These are phyloP conservation scores for Pythium volutum DNA, from an alignment of 352 stramenopile species.

Conservation along the genomic window DNA sequence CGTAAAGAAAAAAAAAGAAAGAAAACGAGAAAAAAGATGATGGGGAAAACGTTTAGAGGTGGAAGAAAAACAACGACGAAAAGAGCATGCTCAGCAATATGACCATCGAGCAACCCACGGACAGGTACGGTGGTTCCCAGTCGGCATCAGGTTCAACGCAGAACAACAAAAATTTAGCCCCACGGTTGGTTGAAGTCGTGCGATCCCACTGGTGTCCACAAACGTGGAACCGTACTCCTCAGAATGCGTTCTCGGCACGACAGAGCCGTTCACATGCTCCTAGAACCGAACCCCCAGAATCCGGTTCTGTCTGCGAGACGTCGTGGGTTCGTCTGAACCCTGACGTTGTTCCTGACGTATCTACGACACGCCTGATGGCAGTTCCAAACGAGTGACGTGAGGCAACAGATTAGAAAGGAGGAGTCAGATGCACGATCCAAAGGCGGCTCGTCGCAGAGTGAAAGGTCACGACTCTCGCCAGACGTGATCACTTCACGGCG, in stretches of 20 bases:
- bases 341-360: background rate
- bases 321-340: background rate
- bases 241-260: background rate
- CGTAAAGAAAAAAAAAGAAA: slow-evolving; percentile 22
- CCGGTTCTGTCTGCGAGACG: too few species aligned
- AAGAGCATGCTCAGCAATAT: too few species aligned
- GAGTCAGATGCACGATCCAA: background rate
- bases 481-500: background rate
- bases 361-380: background rate
- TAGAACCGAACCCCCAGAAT: too few species aligned
- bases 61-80: background rate
- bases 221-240: background rate
- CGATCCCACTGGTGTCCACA: background rate
- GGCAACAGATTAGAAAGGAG: too few species aligned
- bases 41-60: too few species aligned
- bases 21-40: too few species aligned
- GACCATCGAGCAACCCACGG: too few species aligned
- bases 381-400: background rate
- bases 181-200: background rate
- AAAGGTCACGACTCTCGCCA: slow-evolving; percentile 7
- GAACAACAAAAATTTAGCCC: background rate
- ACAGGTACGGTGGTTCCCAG: too few species aligned
- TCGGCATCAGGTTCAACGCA: too few species aligned
- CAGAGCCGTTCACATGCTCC: background rate
- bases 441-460: background rate